Evolutionary conservation across 75 land plant genomes (phyloP).

Genomic region (Pinus tabuliformis): DNA sequence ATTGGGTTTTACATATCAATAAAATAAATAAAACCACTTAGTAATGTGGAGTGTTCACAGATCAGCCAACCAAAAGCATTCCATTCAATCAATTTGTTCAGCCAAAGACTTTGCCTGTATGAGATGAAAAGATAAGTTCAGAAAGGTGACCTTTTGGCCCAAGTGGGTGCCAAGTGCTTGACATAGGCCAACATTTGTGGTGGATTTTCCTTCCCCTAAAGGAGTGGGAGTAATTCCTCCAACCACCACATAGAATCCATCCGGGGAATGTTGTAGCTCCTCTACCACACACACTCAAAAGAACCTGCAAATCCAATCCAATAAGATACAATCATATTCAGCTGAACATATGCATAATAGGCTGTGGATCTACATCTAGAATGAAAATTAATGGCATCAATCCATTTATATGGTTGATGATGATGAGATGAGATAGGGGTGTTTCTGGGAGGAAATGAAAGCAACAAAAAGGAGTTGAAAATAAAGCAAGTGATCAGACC

Average conservation of each 20-base stretch:
- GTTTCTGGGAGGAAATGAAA: background rate
- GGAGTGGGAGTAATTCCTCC: constrained; percentile 99
- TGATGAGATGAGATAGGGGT: too few species aligned
- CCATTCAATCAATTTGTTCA: too few species aligned
- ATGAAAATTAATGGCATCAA: too few species aligned
- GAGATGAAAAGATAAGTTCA: background rate
- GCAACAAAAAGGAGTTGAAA: background rate
- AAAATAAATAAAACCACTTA: too few species aligned
- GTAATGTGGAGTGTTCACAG: too few species aligned
- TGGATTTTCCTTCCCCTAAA: constrained; percentile 95
- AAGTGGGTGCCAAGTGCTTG: constrained; percentile 95
- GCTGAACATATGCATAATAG: too few species aligned
- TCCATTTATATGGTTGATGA: too few species aligned
- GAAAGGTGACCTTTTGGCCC: constrained; percentile 78
- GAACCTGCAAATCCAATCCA: constrained; percentile 41
- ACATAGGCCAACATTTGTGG: constrained; percentile 96
- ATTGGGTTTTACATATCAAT: too few species aligned
- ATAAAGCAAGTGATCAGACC: constrained; percentile 26
- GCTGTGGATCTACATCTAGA: too few species aligned
- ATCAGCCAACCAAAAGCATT: too few species aligned
- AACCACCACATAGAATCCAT: constrained; percentile 97
- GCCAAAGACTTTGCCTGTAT: too few species aligned
- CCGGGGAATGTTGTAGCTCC: constrained; percentile 55
- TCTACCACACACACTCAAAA: constrained; percentile 62
- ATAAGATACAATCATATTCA: too few species aligned